A percentile compares a stretch with the other conserved stretches of the same genome.
Conservation (phyloP, 192 early-diverging fungal species). For the Diversispora eburnea region DNA sequence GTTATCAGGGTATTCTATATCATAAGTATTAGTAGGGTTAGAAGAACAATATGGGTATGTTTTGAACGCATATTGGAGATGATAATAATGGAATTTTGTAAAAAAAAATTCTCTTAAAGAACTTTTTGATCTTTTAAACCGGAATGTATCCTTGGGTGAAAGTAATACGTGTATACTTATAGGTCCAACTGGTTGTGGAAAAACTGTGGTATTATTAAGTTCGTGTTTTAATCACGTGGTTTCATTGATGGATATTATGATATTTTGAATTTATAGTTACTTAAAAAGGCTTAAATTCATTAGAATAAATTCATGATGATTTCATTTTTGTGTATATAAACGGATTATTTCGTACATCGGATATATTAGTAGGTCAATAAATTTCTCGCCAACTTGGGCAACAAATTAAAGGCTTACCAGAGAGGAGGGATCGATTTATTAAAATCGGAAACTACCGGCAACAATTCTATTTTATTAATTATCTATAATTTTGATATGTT, state of each 20-base stretch:
- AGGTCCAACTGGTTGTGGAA: slow-evolving; percentile 78
- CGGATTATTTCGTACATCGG: slow-evolving; percentile 77
- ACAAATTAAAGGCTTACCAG: slow-evolving; percentile 50
- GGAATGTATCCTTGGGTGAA: slow-evolving; percentile 65
- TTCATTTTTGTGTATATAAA: slow-evolving; percentile 72
- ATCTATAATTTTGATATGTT: slow-evolving; percentile 95
- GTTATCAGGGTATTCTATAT: slow-evolving; percentile 37
- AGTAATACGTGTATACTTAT: slow-evolving; percentile 85
- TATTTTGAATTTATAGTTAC: slow-evolving; percentile 26
- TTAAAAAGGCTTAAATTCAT: slow-evolving; percentile 43
- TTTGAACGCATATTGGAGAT: neutral
- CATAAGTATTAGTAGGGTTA: slow-evolving; percentile 41
- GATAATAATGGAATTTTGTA: neutral
- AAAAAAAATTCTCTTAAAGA: neutral
- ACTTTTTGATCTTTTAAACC: slow-evolving; percentile 55
- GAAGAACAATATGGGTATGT: slow-evolving; percentile 46
- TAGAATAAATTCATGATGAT: slow-evolving; percentile 35
- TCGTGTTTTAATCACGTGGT: slow-evolving; percentile 1
- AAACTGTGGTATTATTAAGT: slow-evolving; percentile 44
- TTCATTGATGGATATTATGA: neutral
- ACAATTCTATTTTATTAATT: slow-evolving; percentile 76
- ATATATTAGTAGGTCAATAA: slow-evolving; percentile 74
- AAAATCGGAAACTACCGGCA: slow-evolving; percentile 47
- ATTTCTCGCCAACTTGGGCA: slow-evolving; percentile 76
- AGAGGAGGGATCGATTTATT: slow-evolving; percentile 54